Evolutionary conservation across 768 basidiomycete genomes (phyloP).

Genomic region (Trametes sanguinea): DNA sequence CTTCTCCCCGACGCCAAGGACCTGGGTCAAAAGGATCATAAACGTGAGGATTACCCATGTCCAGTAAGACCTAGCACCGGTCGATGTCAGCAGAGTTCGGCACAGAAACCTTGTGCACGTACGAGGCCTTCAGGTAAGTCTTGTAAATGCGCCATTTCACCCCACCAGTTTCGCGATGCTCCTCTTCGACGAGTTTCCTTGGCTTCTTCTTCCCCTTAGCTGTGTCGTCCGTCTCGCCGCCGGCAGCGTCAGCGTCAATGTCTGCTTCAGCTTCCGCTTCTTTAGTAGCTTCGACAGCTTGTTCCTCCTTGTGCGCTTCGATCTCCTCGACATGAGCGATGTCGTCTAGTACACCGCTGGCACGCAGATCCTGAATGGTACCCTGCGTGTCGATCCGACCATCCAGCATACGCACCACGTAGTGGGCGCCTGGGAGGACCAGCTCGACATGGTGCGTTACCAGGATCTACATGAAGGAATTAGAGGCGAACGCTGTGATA

Average conservation of each 20-base stretch:
- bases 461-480: conserved; percentile 45
- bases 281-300: conserved; percentile 20
- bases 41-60: conserved; percentile 58
- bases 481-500: neutral
- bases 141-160: conserved; percentile 75
- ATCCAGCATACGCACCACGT: conserved; percentile 78
- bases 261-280: conserved; percentile 33
- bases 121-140: conserved; percentile 73
- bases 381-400: conserved; percentile 81
- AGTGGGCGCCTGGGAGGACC: conserved; percentile 71
- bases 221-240: conserved; percentile 30
- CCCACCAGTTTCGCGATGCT: conserved; percentile 76
- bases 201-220: conserved; percentile 56
- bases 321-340: conserved; percentile 57
- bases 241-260: conserved; percentile 28
- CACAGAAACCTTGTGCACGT: conserved; percentile 30
- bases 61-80: conserved; percentile 58
- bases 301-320: conserved; percentile 48
- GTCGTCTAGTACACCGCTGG: conserved; percentile 59
- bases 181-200: conserved; percentile 75
- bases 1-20: conserved; percentile 60
- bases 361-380: conserved; percentile 61
- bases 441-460: conserved; percentile 88
- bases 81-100: neutral
- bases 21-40: conserved; percentile 47